phyloP scores from a whole-genome alignment of 192 early-diverging fungal genomes.

The Chytriomyces hyalinus region DNA sequence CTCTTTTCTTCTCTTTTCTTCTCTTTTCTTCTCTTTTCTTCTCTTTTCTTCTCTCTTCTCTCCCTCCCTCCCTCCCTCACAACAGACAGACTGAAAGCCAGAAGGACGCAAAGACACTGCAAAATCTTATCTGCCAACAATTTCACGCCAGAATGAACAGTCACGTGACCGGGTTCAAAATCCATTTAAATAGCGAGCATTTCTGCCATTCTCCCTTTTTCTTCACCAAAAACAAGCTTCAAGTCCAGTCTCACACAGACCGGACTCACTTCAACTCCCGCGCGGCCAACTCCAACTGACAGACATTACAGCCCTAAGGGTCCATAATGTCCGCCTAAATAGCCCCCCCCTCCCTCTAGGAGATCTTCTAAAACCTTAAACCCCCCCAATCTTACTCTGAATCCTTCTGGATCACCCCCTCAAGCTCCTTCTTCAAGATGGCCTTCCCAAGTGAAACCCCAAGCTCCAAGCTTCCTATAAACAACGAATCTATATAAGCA shows the following conservation, averaged over 20 bases:
- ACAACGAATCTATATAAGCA: not conserved
- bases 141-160: too few species aligned
- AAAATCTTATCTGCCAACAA: too few species aligned
- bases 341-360: slow-evolving; percentile 1
- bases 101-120: too few species aligned
- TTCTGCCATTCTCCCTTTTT: not conserved
- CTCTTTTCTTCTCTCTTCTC: too few species aligned
- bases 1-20: too few species aligned
- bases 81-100: too few species aligned
- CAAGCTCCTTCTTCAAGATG: slow-evolving; percentile 17
- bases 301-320: not conserved
- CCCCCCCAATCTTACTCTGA: not conserved
- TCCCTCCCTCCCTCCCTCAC: too few species aligned
- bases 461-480: slow-evolving; percentile 5
- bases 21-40: too few species aligned
- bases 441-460: slow-evolving; percentile 24
- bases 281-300: too few species aligned
- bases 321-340: slow-evolving; percentile 34
- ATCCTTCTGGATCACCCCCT: slow-evolving; percentile 33
- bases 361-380: slow-evolving; percentile 4
- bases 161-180: too few species aligned
- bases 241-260: not conserved
- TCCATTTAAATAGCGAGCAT: too few species aligned
- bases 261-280: not conserved
- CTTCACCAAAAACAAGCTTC: not conserved